These are phyloP conservation scores for Chlamydomonas reinhardtii DNA, from an alignment of 163 green algal species.

Conservation along the genomic window DNA sequence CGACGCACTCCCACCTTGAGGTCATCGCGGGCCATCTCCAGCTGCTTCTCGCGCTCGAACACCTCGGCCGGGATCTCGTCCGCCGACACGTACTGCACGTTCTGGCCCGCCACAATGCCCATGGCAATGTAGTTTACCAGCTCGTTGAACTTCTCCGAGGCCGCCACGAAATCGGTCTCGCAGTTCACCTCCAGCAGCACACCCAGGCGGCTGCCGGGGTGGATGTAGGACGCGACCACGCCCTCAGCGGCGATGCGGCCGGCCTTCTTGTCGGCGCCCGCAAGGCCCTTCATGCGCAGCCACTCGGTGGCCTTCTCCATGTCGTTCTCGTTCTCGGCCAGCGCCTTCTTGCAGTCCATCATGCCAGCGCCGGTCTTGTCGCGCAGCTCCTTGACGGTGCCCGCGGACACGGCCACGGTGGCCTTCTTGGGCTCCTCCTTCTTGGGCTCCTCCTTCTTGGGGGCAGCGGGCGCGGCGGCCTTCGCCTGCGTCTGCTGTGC, in stretches of 20 bases:
- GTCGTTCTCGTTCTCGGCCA: slow-evolving; percentile 76
- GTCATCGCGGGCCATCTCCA: slow-evolving; percentile 97
- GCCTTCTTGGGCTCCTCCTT: slow-evolving; percentile 55
- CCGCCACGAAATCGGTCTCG: slow-evolving; percentile 99
- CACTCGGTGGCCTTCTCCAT: slow-evolving; percentile 67
- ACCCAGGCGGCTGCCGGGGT: slow-evolving; percentile 85
- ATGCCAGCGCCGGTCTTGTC: slow-evolving; percentile 86
- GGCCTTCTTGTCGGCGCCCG: slow-evolving; percentile 95
- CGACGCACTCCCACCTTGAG: slow-evolving; percentile 64
- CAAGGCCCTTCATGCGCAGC: slow-evolving; percentile 98
- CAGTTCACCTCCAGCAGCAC: slow-evolving; percentile 97
- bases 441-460: slow-evolving; percentile 54
- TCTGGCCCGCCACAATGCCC: slow-evolving; percentile 82
- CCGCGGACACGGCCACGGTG: slow-evolving; percentile 64
- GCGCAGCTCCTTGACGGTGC: slow-evolving; percentile 82
- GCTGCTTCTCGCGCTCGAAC: slow-evolving; percentile 87
- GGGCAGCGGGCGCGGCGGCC: slow-evolving; percentile 46
- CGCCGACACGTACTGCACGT: slow-evolving; percentile 78
- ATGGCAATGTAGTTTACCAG: slow-evolving; percentile 84
- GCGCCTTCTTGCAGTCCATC: slow-evolving; percentile 98
- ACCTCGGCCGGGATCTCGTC: slow-evolving; percentile 87
- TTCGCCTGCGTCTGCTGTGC: slow-evolving; percentile 88
- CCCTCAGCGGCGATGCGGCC: slow-evolving; percentile 94
- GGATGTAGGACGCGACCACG: slow-evolving; percentile 93
- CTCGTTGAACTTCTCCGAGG: slow-evolving; percentile 91